Conservation (phyloP, 352 stramenopile species). For the Thalassiosira livingstoniorum region DNA sequence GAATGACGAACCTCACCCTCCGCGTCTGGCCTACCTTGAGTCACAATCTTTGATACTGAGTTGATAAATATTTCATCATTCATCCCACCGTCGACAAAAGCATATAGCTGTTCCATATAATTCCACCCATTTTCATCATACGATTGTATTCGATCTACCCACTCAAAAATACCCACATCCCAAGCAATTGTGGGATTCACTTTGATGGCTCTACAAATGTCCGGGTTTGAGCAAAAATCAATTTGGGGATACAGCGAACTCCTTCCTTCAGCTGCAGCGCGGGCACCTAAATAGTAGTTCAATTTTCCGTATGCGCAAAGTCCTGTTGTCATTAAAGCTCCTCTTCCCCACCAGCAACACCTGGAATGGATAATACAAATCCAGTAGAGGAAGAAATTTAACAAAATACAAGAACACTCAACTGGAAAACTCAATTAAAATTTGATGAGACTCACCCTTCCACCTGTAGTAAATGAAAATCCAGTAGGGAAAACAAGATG, state of each 20-base stretch:
- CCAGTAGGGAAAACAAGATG: too few relatives aligned
- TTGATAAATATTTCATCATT: slow-evolving; percentile 8
- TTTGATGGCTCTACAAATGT: not conserved
- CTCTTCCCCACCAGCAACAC: slow-evolving; percentile 12
- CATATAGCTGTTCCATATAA: slow-evolving; percentile 5
- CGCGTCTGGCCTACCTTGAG: not conserved
- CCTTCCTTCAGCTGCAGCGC: not conserved
- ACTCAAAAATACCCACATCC: slow-evolving; percentile 33
- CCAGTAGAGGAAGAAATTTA: too few relatives aligned
- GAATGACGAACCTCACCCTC: not conserved
- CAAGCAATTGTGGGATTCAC: slow-evolving; percentile 1
- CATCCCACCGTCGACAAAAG: slow-evolving; percentile 29
- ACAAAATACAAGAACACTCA: too few relatives aligned
- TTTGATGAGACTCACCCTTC: too few relatives aligned
- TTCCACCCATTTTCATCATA: slow-evolving; percentile 16
- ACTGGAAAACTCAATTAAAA: too few relatives aligned
- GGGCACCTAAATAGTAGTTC: not conserved
- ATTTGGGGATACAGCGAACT: not conserved
- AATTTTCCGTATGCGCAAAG: not conserved
- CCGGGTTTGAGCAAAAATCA: not conserved
- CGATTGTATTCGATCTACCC: slow-evolving; percentile 17
- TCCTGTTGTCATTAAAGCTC: not conserved
- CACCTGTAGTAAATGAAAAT: too few relatives aligned
- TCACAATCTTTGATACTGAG: not conserved
- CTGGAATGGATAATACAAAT: not conserved